phyloP scores from a whole-genome alignment of 331 rosid species.

The Pyrus hybrid region DNA sequence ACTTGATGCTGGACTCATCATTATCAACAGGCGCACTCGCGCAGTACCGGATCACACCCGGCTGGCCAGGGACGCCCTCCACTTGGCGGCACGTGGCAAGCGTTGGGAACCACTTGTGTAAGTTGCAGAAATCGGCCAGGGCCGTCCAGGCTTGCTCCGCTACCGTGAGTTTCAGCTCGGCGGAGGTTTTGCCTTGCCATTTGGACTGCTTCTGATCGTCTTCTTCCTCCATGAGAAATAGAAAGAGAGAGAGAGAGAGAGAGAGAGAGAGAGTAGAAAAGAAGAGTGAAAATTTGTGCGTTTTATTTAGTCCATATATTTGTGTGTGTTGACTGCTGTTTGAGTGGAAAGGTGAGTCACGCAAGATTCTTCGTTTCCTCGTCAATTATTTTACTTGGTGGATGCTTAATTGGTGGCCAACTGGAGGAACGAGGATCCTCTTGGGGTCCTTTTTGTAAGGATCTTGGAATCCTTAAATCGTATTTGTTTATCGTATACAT shows the following conservation, averaged over 20 bases:
- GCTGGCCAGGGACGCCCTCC: conserved; percentile 33
- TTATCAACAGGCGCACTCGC: neutral
- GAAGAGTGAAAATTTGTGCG: neutral
- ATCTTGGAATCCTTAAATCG: accelerated
- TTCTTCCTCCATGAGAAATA: conserved; percentile 6
- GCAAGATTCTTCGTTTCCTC: no score
- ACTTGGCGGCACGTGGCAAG: conserved; percentile 33
- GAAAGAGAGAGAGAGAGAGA: neutral
- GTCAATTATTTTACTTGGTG: no score
- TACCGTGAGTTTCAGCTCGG: conserved; percentile 1
- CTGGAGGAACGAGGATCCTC: no score
- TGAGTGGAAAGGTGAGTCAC: no score
- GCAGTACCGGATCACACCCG: conserved; percentile 51
- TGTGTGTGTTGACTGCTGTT: no score
- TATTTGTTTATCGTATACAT: accelerated
- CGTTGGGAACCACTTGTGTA: conserved; percentile 40
- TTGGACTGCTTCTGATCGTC: conserved; percentile 3
- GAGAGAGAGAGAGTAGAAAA: no score
- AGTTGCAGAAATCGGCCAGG: conserved; percentile 50
- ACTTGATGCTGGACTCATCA: neutral
- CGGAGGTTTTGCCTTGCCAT: conserved; percentile 44
- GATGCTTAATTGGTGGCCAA: no score
- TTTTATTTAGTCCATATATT: no score
- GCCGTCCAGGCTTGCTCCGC: conserved; percentile 33
- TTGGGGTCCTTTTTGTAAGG: no score